Evolutionary conservation across 2,329 filamentous ascomycete genomes (phyloP).

Genomic region (Moelleriella libera): DNA sequence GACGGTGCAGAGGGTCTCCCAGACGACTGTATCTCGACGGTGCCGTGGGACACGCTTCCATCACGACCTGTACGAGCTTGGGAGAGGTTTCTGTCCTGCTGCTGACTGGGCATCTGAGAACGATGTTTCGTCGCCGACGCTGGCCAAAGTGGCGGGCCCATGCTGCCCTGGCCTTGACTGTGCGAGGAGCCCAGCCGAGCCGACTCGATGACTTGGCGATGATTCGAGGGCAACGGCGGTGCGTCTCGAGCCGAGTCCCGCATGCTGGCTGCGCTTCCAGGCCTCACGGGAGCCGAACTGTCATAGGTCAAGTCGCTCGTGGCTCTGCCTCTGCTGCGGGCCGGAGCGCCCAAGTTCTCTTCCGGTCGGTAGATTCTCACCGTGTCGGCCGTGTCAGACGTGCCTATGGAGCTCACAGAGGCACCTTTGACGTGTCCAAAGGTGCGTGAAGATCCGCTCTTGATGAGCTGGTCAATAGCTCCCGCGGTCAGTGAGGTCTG

Average conservation of each 20-base stretch:
- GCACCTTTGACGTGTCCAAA: conserved; percentile 19
- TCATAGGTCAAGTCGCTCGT: conserved; percentile 25
- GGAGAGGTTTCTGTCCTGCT: conserved; percentile 6
- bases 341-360: conserved; percentile 32
- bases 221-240: conserved; percentile 71
- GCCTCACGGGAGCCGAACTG: conserved; percentile 32
- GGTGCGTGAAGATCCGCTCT: conserved; percentile 18
- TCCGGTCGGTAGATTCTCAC: conserved; percentile 31
- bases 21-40: conserved; percentile 33
- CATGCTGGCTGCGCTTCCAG: conserved; percentile 60
- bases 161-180: conserved; percentile 31
- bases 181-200: conserved; percentile 46
- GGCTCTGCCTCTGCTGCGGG: conserved; percentile 22
- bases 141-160: conserved; percentile 77
- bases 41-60: conserved; percentile 32
- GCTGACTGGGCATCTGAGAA: conserved; percentile 47
- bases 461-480: conserved; percentile 64
- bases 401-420: conserved; percentile 20
- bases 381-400: conserved; percentile 22
- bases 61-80: conserved; percentile 33
- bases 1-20: conserved; percentile 19
- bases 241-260: conserved; percentile 24
- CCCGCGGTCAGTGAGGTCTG: conserved; percentile 77
- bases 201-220: conserved; percentile 73
- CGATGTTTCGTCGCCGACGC: conserved; percentile 53